A percentile compares a stretch with the other conserved stretches of the same genome.
Conservation (phyloP, 306 rosid genomes). For the Cucumis cinereus region DNA sequence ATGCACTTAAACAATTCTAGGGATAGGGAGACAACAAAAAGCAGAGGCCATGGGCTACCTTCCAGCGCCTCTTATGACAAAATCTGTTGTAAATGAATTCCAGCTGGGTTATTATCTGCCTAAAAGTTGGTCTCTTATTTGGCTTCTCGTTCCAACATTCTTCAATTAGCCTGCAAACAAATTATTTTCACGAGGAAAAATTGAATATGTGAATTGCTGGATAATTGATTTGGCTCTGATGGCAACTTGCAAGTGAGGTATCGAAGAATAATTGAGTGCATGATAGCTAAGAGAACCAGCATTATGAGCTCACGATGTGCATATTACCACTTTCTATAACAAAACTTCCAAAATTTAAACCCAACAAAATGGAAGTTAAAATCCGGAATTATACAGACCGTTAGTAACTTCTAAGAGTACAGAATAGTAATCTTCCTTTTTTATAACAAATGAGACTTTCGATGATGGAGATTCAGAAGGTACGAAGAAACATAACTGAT, state of each 20-base stretch:
- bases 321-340: neutral
- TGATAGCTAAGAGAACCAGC: neutral
- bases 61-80: slow-evolving; percentile 70
- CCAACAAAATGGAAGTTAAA: neutral
- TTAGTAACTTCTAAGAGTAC: neutral
- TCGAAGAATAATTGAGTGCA: neutral
- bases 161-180: slow-evolving; percentile 58
- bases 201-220: neutral
- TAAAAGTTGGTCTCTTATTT: slow-evolving; percentile 70
- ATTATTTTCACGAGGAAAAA: neutral
- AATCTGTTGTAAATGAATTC: slow-evolving; percentile 49
- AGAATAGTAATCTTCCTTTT: neutral
- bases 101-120: slow-evolving; percentile 60
- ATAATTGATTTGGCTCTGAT: neutral
- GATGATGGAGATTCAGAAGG: neutral
- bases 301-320: neutral
- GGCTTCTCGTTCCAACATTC: slow-evolving; percentile 94
- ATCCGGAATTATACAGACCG: neutral
- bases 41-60: slow-evolving; percentile 38
- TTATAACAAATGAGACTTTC: neutral
- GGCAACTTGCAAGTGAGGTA: neutral
- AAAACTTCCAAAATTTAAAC: neutral
- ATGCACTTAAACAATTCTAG: neutral
- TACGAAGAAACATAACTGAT: neutral
- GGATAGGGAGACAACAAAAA: neutral